Evolutionary conservation across 73 alveolate genomes (phyloP).

Genomic region (Tetrahymena elliotti): DNA sequence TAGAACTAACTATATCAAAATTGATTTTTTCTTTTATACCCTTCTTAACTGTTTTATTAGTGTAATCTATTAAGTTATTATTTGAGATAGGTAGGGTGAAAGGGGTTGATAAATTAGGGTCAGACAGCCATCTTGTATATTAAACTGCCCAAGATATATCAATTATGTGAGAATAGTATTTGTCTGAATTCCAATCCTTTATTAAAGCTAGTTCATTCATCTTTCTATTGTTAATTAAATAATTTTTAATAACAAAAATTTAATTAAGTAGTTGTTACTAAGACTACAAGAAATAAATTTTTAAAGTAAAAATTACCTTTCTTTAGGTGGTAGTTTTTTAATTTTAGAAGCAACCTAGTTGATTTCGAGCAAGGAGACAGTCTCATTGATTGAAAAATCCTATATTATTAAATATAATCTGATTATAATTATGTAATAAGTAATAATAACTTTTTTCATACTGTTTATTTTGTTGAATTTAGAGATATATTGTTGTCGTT

Average conservation of each 20-base stretch:
- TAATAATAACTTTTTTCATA: not conserved
- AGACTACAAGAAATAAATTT: not conserved
- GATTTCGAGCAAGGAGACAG: not conserved
- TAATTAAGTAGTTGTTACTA: not conserved
- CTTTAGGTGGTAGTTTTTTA: not conserved
- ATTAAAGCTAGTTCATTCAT: not conserved
- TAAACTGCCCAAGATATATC: not conserved
- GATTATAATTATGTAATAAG: too few species aligned
- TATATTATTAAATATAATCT: not conserved
- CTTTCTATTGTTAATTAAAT: not conserved
- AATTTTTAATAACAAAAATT: not conserved
- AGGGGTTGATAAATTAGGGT: not conserved
- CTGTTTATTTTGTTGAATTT: not conserved
- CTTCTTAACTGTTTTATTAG: not conserved
- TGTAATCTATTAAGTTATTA: not conserved
- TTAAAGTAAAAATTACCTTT: not conserved
- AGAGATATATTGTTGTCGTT: not conserved
- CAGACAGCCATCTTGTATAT: not conserved
- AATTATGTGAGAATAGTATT: not conserved
- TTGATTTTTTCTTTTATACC: not conserved
- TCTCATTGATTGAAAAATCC: not conserved
- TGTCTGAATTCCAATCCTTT: not conserved
- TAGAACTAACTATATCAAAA: not conserved
- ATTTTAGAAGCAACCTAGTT: not conserved
- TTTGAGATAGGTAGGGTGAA: not conserved